Evolutionary conservation across 1,284 basidiomycete species (phyloP).

Genomic region (Ustilago crameri): DNA sequence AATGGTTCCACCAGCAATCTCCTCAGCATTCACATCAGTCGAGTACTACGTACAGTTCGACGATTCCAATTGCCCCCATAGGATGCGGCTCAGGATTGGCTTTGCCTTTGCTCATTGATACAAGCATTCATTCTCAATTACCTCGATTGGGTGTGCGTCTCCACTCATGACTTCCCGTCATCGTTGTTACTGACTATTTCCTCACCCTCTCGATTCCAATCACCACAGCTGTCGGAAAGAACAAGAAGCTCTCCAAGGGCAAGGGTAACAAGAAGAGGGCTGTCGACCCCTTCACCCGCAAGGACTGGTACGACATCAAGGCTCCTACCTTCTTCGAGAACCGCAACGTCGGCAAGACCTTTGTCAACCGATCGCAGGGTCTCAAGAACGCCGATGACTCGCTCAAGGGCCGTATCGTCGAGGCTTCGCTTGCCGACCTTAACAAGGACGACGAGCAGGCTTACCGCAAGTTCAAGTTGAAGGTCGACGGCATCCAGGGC

Average conservation of each 20-base stretch:
- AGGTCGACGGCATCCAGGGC: slow-evolving; percentile 96
- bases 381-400: slow-evolving; percentile 99
- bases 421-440: slow-evolving; percentile 95
- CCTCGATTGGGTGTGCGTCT: not conserved
- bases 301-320: slow-evolving; percentile 99
- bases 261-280: slow-evolving; percentile 99
- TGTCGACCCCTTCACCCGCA: slow-evolving; percentile 99
- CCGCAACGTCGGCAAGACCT: slow-evolving; percentile 96
- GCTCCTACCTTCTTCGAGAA: slow-evolving; percentile 98
- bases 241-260: slow-evolving; percentile 99
- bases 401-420: slow-evolving; percentile 94
- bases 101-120: not conserved
- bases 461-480: slow-evolving; percentile 99
- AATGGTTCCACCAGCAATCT: no score
- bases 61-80: no score
- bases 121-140: not conserved
- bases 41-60: no score
- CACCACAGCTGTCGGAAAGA: slow-evolving; percentile 74
- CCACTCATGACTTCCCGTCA: no score
- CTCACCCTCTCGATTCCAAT: not conserved
- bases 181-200: slow-evolving; percentile 11
- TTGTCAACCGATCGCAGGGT: slow-evolving; percentile 97
- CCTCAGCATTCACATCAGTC: no score
- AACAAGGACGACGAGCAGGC: slow-evolving; percentile 99
- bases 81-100: slow-evolving; percentile 9